Evolutionary conservation across 2,329 filamentous ascomycete genomes (phyloP), one percentile per base, ranked within the genome.

Genomic region (Emmonsiellopsis sp.): DNA sequence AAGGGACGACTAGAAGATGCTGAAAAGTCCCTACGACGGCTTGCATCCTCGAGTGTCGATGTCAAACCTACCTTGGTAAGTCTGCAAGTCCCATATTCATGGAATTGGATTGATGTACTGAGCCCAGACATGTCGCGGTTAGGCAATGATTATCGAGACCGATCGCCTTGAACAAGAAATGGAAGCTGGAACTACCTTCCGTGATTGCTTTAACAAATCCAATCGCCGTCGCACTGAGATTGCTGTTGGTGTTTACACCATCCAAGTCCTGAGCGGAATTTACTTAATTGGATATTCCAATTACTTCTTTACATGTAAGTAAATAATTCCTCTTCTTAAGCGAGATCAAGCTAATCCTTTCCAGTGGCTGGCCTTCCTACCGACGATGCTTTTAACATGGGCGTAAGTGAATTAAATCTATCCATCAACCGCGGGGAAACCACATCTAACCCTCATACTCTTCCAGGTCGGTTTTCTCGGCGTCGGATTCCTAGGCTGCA

Each of bases 141-240:
- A 57, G 55, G 55, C 54, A 14, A 59, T 60, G 58, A 60, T 60
- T 21, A 56, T 60, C 34, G 54, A 59, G 44, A 60, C 58, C 40
- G 57, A 60, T 53, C 34, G 47, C 13, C 53, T 75, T 36, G 65
- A 72, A 43, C 63, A 71, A 54, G 67, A 73, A 50, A 66, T 71
- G 36, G 61, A 71, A 66, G 62, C 68, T 8, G 67, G 66, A 4
- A 65, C 66, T 5, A 67, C 67, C 0, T 54, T 59, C 21, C 54
- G 56, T 46, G 71, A 76, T 51, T 74, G 70, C 61, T 74, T 76
- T 62, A 66, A 64, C 5, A 65, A 65, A 21, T 63, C 68, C 33
- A 73, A 76, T 53, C 58, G 68, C 4, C 59, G 72, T 2, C 68
- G 74, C 3, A 76, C 74, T 0, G 66, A 69, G 33, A 74, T 76